Base-by-base conservation (phyloP, 2,329 filamentous ascomycete genomes). In the Seiridium unicorne region DNA sequence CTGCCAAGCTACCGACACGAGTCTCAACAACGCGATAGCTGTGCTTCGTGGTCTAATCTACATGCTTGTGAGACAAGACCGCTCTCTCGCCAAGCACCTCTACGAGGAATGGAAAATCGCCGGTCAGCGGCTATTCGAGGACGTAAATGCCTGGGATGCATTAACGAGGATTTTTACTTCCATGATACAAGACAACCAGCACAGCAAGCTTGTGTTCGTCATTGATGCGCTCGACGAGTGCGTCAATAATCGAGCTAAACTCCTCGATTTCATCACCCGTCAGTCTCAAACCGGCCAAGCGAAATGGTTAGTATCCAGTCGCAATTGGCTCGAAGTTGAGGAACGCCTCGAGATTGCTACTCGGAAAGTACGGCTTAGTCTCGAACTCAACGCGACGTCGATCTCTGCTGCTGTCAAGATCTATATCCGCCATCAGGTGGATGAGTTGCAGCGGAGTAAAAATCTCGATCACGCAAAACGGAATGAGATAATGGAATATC, bases 161-260 rank as follows among this genome's bases (percentile, higher is more conserved):
- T 53, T 82, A 38, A 72, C 66, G 5, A 63, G 74, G 11, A 74
- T 81, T 18, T 73, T 83, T 5, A 60, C 11, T 1, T 64, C 68
- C 31, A 78, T 83, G n/a, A 59, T 84, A 1, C 40, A 71, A 51
- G 76, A 81, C 58, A 63, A 69, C 0, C 62, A 34, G 4, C 58
- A 77, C 32, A 63, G 3, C 62, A 4, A 0, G 70, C 69, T 0
- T 75, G 73, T 58, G 51, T 10, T 83, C 2, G 62, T 82, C 2
- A 68, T 83, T 36, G 78, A 83, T 66, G 79, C 76, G 1, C 74
- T 83, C 0, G 78, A 84, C 60, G 78, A 84, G 65, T 83, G 79
- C 61, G 8, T n/a, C 6, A 60, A 32, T 6, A 73, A 66, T 48
- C 62, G 65, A n/a, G 3, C 44, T 2, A 38, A 68, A 44, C 74